A percentile compares a stretch with the other conserved stretches of the same genome.
Evolutionary conservation across 257 asterid species (phyloP).

Genomic region (Apocynum venetum): DNA sequence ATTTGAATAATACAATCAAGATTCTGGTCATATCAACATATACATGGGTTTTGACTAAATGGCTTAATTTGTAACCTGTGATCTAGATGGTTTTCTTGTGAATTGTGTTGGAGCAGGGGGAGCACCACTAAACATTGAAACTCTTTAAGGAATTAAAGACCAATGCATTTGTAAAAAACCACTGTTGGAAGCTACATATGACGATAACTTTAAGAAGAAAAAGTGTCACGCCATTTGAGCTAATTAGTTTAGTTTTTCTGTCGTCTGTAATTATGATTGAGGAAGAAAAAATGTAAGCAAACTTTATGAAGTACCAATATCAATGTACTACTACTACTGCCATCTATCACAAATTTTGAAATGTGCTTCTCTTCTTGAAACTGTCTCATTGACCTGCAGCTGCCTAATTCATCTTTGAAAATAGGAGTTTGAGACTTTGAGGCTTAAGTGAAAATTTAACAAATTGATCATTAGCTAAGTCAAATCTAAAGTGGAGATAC

Average conservation of each 20-base stretch:
- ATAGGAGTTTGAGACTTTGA: not conserved
- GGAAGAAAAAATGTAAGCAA: not conserved
- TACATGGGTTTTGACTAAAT: not conserved
- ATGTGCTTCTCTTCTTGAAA: not conserved
- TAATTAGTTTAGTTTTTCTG: not conserved
- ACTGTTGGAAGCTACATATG: not conserved
- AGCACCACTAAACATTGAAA: slow-evolving; percentile 18
- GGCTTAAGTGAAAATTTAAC: slow-evolving; percentile 10
- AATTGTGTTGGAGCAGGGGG: slow-evolving; percentile 25
- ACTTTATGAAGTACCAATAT: not conserved
- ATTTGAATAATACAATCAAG: too few species aligned
- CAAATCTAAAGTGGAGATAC: not conserved
- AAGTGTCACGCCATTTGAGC: too few species aligned
- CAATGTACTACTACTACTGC: not conserved
- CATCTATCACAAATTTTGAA: not conserved
- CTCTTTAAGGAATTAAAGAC: not conserved
- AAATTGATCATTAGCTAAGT: not conserved
- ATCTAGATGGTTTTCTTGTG: not conserved
- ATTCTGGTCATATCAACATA: too few species aligned
- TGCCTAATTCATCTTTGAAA: slow-evolving; percentile 14
- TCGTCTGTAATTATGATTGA: not conserved
- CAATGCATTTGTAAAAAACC: not conserved
- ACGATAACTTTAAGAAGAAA: too few species aligned
- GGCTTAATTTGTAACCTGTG: not conserved
- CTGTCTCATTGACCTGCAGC: slow-evolving; percentile 5